Conservation (phyloP, 2,329 filamentous ascomycete genomes). For the Pseudogymnoascus sp. region DNA sequence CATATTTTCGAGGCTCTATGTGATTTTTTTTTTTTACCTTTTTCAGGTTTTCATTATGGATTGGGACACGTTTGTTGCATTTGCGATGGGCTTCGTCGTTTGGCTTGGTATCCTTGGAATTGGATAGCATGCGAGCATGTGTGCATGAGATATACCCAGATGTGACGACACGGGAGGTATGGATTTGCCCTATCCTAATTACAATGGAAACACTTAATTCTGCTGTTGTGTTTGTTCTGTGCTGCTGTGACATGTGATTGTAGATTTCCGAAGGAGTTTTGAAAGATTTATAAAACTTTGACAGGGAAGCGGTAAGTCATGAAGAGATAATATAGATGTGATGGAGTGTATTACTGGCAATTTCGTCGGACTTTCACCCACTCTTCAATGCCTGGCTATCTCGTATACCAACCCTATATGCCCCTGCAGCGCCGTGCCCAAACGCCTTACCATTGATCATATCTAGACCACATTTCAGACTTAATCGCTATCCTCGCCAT, state of each 20-base stretch:
- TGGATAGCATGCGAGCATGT: conserved; percentile 7
- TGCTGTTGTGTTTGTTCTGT: neutral
- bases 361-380: neutral
- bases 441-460: conserved; percentile 6
- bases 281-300: neutral
- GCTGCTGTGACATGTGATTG: neutral
- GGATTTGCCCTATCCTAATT: conserved; percentile 9
- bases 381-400: conserved; percentile 2
- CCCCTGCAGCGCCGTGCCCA: conserved; percentile 8
- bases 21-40: neutral
- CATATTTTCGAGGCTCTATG: neutral
- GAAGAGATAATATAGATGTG: neutral
- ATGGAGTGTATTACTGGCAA: conserved; percentile 7
- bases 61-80: conserved; percentile 4
- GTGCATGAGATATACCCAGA: conserved; percentile 8
- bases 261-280: neutral
- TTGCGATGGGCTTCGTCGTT: conserved; percentile 8
- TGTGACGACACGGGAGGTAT: conserved; percentile 8
- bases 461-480: conserved; percentile 1
- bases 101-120: conserved; percentile 8
- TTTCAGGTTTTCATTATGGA: neutral
- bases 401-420: conserved; percentile 2
- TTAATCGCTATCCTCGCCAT: conserved; percentile 52
- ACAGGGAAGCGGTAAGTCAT: neutral
- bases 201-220: conserved; percentile 8